A percentile compares a stretch with the other conserved stretches of the same genome.
These are phyloP conservation scores for Tolypocladium amazonense DNA, from an alignment of 2,329 filamentous ascomycete genomes.

Conservation along the genomic window DNA sequence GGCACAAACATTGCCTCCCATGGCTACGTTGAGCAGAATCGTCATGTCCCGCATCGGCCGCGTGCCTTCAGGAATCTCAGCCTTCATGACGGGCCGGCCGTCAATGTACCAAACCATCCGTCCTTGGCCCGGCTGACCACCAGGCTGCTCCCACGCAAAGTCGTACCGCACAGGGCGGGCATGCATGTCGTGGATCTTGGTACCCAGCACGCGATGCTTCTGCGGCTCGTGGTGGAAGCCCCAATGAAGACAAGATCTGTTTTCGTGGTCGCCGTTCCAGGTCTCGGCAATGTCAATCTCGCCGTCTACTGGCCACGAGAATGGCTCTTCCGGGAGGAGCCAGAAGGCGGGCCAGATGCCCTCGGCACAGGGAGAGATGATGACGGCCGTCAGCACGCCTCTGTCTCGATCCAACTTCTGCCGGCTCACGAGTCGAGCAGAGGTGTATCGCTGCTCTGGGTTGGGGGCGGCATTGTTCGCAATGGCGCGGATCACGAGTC, in stretches of 20 bases:
- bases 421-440: conserved; percentile 42
- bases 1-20: conserved; percentile 49
- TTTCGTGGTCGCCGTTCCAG: conserved; percentile 48
- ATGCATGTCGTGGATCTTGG: conserved; percentile 37
- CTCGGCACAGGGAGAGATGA: conserved; percentile 39
- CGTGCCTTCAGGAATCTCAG: conserved; percentile 37
- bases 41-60: conserved; percentile 44
- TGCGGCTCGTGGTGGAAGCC: conserved; percentile 42
- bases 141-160: conserved; percentile 43
- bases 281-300: conserved; percentile 51
- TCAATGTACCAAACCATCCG: conserved; percentile 50
- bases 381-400: conserved; percentile 40
- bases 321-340: conserved; percentile 47
- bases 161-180: conserved; percentile 38
- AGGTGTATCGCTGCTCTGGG: conserved; percentile 37
- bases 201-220: conserved; percentile 46
- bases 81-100: conserved; percentile 46
- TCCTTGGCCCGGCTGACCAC: conserved; percentile 30
- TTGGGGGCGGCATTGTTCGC: conserved; percentile 20
- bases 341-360: conserved; percentile 55
- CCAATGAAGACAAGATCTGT: conserved; percentile 50
- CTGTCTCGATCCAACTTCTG: conserved; percentile 38
- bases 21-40: conserved; percentile 49
- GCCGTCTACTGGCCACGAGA: conserved; percentile 47
- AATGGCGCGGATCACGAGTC: conserved; percentile 42